Conservation (phyloP, 23 red algal genomes). For the Gracilaria gracilis region DNA sequence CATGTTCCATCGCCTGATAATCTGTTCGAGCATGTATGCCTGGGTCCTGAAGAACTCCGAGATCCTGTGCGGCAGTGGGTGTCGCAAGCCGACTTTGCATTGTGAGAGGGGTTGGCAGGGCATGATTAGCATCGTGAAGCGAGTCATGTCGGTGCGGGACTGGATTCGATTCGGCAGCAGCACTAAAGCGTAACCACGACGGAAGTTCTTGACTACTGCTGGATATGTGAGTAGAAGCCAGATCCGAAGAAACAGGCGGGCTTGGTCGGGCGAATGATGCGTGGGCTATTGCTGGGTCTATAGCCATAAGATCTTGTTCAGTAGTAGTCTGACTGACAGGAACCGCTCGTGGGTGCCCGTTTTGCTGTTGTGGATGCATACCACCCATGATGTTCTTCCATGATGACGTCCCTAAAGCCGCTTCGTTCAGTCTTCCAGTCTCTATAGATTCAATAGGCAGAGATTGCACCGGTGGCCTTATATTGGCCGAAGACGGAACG, state of each 20-base stretch:
- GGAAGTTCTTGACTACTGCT: conserved; percentile 29
- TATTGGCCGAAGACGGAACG: neutral
- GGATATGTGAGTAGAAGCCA: conserved; percentile 18
- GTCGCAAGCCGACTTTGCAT: neutral
- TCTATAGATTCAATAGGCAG: conserved; percentile 6
- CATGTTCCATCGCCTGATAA: conserved; percentile 47
- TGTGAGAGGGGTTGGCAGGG: conserved; percentile 19
- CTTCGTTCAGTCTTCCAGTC: neutral
- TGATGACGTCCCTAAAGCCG: neutral
- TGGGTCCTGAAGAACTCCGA: conserved; percentile 7
- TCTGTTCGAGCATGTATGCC: conserved; percentile 40
- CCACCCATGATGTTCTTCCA: conserved; percentile 43
- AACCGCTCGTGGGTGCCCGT: neutral
- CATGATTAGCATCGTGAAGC: conserved; percentile 25
- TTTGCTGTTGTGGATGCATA: conserved; percentile 24
- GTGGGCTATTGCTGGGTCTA: conserved; percentile 57
- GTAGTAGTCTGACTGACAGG: conserved; percentile 29
- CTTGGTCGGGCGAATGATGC: conserved; percentile 54
- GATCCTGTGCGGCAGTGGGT: conserved; percentile 21
- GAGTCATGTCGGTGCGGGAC: conserved; percentile 26
- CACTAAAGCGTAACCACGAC: conserved; percentile 44
- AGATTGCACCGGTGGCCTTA: conserved; percentile 20
- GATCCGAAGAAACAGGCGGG: conserved; percentile 17
- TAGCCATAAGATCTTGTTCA: conserved; percentile 71
- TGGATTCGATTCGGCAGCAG: conserved; percentile 18